Conservation (phyloP, 164 flowering plant species). For the Cinnamomum micranthum region DNA sequence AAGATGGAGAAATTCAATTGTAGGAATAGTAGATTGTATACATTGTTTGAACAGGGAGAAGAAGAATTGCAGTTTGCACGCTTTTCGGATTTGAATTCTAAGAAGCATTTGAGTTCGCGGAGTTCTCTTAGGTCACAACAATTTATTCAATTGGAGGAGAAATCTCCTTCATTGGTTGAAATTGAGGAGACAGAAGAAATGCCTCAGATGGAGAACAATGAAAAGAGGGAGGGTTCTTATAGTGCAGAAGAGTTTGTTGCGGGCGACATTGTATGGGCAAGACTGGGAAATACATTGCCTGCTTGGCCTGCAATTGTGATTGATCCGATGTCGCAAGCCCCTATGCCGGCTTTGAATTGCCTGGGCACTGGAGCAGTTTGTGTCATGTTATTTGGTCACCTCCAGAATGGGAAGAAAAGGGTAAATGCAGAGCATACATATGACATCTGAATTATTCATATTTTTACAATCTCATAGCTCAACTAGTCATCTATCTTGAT, state of each 20-base stretch:
- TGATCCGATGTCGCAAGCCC: constrained; percentile 84
- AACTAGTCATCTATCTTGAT: background rate
- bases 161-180: constrained; percentile 17
- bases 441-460: background rate
- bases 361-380: constrained; percentile 72
- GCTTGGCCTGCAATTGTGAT: constrained; percentile 97
- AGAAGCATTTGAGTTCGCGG: constrained; percentile 41
- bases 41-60: constrained; percentile 23
- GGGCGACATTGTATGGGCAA: constrained; percentile 95
- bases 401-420: constrained; percentile 68
- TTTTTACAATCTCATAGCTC: background rate
- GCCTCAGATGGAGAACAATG: constrained; percentile 23
- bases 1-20: constrained; percentile 21
- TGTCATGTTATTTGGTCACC: constrained; percentile 92
- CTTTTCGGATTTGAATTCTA: constrained; percentile 1
- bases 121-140: constrained; percentile 43
- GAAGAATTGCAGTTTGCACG: background rate
- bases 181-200: constrained; percentile 14
- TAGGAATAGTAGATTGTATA: background rate
- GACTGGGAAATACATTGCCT: constrained; percentile 61
- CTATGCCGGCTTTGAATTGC: constrained; percentile 62
- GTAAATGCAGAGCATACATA: constrained; percentile 25
- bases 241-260: constrained; percentile 53
- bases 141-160: constrained; percentile 25
- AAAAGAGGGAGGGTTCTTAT: constrained; percentile 38